Evolutionary conservation across 371 early-diverging fungal species (phyloP), one percentile per base, ranked within the genome.

Genomic region (Modicella reniformis): DNA sequence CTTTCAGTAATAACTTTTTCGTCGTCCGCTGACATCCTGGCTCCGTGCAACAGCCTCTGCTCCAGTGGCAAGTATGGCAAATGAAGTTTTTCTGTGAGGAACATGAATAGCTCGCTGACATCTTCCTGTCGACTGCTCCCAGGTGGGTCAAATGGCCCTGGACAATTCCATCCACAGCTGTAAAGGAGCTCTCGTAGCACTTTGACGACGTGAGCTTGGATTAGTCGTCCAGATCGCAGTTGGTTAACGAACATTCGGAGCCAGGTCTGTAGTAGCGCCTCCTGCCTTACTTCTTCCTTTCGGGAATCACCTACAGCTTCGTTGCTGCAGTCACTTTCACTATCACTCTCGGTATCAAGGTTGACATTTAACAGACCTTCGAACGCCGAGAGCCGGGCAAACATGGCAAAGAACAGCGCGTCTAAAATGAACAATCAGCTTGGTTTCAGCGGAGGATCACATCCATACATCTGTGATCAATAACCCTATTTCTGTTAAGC

Each of bases 1-100:
- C 89, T 82, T 59, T 87, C 89, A 8, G 87, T 87, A 62, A 84
- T 86, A 15, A 89, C 79, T 51, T 85, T 80, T 59, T 86, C 87
- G 52, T 87, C 89, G 66, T 86, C 86, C 0, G 48, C 79, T 48
- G 62, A 86, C 79, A 64, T 67, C 59, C 74, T 83, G 28, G 84
- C 89, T 8, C 86, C 87, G 74, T 89, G 89, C 60, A 86, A 81
- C 60, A 89, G 65, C 28, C 85, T 80, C 30, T 85, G 80, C 54
- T 86, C 85, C 63, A 88, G 77, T 9, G 89, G 89, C 15, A 89
- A 62, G 70, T 84, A 87, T 0, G 89, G 89, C 23, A 87, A 74
- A 33, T 85, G 84, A 58, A 87, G 81, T 13, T 82, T 81, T 44
- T 83, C 83, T 10, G 86, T 87, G 52, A 89, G 67, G 50, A 87